Conservation (phyloP, 129 eudicot species). For the Chrysanthemum makinoi region DNA sequence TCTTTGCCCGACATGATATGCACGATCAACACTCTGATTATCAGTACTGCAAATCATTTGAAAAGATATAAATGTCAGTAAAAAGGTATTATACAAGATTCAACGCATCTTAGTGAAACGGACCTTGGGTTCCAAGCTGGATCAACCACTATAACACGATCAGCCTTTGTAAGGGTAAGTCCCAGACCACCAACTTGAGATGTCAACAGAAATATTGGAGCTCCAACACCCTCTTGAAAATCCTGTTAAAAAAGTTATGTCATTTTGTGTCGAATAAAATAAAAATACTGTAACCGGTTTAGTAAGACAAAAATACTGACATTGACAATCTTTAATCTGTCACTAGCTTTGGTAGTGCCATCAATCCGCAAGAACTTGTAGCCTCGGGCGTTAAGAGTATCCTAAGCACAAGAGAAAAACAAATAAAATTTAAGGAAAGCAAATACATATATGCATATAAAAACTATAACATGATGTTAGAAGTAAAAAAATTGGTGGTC, state of each 20-base stretch:
- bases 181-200: slow-evolving; percentile 99
- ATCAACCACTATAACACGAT: slow-evolving; percentile 96
- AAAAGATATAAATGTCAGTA: not conserved
- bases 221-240: slow-evolving; percentile 87
- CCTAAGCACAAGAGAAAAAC: slow-evolving; percentile 38
- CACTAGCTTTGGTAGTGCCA: slow-evolving; percentile 89
- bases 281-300: not conserved
- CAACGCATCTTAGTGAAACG: not conserved
- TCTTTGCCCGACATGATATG: slow-evolving; percentile 90
- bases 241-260: slow-evolving; percentile 48
- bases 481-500: too few relatives aligned
- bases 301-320: slow-evolving; percentile 39
- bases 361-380: slow-evolving; percentile 79
- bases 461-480: too few relatives aligned
- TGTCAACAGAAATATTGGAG: slow-evolving; percentile 88
- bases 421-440: not conserved
- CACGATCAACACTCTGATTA: slow-evolving; percentile 96
- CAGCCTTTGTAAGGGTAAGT: slow-evolving; percentile 92
- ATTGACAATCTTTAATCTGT: slow-evolving; percentile 74
- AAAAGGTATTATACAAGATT: not conserved
- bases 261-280: not conserved
- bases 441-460: too few relatives aligned
- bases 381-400: slow-evolving; percentile 48
- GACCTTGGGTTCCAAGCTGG: slow-evolving; percentile 99
- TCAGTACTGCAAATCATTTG: slow-evolving; percentile 65